Conservation (phyloP, 2,329 filamentous ascomycete species). For the Fusarium bulbicola region DNA sequence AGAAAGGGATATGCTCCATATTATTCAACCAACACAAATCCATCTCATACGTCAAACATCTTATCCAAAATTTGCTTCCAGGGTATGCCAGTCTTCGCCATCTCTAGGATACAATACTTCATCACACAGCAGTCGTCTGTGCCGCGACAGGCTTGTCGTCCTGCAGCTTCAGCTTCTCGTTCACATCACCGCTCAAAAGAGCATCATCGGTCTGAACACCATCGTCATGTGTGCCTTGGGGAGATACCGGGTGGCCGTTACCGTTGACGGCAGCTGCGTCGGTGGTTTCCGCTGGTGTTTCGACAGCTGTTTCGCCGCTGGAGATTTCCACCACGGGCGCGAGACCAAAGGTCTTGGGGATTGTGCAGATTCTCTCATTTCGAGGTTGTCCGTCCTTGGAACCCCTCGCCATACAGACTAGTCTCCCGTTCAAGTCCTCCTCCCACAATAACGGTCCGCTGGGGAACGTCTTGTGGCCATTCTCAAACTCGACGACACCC, state of each 20-base stretch:
- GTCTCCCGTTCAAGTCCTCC: slow-evolving; percentile 53
- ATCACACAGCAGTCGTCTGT: slow-evolving; percentile 23
- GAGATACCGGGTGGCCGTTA: slow-evolving; percentile 12
- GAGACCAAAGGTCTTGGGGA: slow-evolving; percentile 53
- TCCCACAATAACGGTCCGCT: slow-evolving; percentile 67
- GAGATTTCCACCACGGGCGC: slow-evolving; percentile 14
- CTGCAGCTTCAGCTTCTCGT: slow-evolving; percentile 47
- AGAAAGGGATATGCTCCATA: slow-evolving; percentile 13
- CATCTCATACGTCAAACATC: neutral
- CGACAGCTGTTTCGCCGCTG: neutral
- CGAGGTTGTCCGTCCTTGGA: slow-evolving; percentile 56
- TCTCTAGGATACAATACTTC: slow-evolving; percentile 17
- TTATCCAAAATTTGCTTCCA: neutral
- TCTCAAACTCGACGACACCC: slow-evolving; percentile 61
- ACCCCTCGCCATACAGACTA: slow-evolving; percentile 65
- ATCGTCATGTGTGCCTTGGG: slow-evolving; percentile 45
- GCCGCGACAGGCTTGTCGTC: slow-evolving; percentile 29
- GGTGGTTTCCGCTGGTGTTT: neutral
- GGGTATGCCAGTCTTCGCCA: slow-evolving; percentile 27
- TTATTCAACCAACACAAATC: neutral
- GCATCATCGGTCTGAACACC: slow-evolving; percentile 43
- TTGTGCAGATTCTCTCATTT: slow-evolving; percentile 59
- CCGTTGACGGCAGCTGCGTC: neutral
- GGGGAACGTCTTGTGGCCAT: slow-evolving; percentile 62
- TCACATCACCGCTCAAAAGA: slow-evolving; percentile 41